Percentiles rank a stretch among this genome's conserved stretches.
Evolutionary conservation across 2,329 filamentous ascomycete genomes (phyloP).

Genomic region (Sphaerulina populicola): DNA sequence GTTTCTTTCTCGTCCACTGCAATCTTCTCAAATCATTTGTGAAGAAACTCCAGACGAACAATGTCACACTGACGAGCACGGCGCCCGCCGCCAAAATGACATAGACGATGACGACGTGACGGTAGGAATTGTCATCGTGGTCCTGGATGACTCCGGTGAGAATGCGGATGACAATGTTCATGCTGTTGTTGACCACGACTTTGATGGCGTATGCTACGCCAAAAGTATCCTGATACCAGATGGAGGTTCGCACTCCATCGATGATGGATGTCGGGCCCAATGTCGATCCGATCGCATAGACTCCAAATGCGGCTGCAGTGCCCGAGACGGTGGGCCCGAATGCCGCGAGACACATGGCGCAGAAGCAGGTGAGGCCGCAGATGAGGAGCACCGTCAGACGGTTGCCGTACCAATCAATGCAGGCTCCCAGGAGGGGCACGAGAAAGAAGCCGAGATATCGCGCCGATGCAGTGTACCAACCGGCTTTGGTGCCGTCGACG

Average conservation of each 20-base stretch:
- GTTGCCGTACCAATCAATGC: slow-evolving; percentile 50
- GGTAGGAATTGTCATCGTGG: slow-evolving; percentile 48
- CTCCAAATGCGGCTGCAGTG: slow-evolving; percentile 52
- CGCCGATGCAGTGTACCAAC: slow-evolving; percentile 52
- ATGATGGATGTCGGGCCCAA: slow-evolving; percentile 54
- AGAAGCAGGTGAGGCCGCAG: slow-evolving; percentile 45
- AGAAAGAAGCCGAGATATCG: slow-evolving; percentile 54
- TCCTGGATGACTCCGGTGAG: slow-evolving; percentile 53
- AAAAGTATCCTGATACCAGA: slow-evolving; percentile 54
- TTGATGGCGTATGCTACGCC: slow-evolving; percentile 54
- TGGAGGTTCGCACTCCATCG: slow-evolving; percentile 51
- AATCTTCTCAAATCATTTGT: slow-evolving; percentile 42
- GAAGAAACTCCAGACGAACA: slow-evolving; percentile 37
- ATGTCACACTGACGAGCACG: slow-evolving; percentile 38
- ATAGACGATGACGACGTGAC: slow-evolving; percentile 50
- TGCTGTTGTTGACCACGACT: slow-evolving; percentile 55
- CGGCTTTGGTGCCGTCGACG: slow-evolving; percentile 47
- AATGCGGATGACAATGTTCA: slow-evolving; percentile 54
- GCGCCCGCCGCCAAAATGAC: slow-evolving; percentile 47
- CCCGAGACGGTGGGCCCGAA: slow-evolving; percentile 45
- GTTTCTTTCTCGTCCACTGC: slow-evolving; percentile 52
- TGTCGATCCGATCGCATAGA: slow-evolving; percentile 50
- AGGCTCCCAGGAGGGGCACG: slow-evolving; percentile 49
- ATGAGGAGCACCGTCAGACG: slow-evolving; percentile 41
- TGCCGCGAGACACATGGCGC: slow-evolving; percentile 48